phyloP scores from a whole-genome alignment of 768 basidiomycete genomes.

The Thelephora ganbajun region DNA sequence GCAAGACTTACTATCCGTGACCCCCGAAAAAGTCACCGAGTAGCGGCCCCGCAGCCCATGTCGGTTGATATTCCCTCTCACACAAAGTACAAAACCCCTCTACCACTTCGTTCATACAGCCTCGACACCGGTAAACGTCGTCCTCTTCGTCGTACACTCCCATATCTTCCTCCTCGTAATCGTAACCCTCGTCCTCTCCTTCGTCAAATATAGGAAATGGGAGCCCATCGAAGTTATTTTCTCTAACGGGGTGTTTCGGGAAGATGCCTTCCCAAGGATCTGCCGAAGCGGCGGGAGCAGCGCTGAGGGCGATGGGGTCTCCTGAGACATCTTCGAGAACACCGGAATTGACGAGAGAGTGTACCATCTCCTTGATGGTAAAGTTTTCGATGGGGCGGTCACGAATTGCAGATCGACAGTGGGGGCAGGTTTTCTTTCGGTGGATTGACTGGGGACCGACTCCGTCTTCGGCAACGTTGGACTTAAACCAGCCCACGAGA shows the following conservation, averaged over 20 bases:
- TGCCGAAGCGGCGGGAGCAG: slow-evolving; percentile 13
- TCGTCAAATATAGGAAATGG: slow-evolving; percentile 2
- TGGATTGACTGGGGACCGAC: slow-evolving; percentile 1
- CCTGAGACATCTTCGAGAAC: slow-evolving; percentile 20
- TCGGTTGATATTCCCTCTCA: slow-evolving; percentile 43
- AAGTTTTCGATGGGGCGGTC: slow-evolving; percentile 34
- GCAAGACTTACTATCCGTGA: slow-evolving; percentile 17
- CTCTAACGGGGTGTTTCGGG: slow-evolving; percentile 11
- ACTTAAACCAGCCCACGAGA: slow-evolving; percentile 66
- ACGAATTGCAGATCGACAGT: slow-evolving; percentile 28
- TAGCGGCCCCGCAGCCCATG: slow-evolving; percentile 15
- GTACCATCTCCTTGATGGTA: slow-evolving; percentile 33
- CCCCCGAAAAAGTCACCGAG: slow-evolving; percentile 5
- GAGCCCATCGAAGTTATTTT: background rate
- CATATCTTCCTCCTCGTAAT: slow-evolving; percentile 25
- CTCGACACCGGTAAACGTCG: slow-evolving; percentile 60
- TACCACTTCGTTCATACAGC: slow-evolving; percentile 71
- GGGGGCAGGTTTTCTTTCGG: slow-evolving; percentile 29
- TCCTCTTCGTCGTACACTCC: slow-evolving; percentile 67
- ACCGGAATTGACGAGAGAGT: slow-evolving; percentile 35
- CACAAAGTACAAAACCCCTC: slow-evolving; percentile 53
- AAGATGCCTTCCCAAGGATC: slow-evolving; percentile 66
- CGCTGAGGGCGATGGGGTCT: slow-evolving; percentile 11
- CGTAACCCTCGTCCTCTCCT: slow-evolving; percentile 9
- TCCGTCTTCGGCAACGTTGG: slow-evolving; percentile 6